Conservation (phyloP, 1,139 yeast genomes). For the Geotrichum fermentans region DNA sequence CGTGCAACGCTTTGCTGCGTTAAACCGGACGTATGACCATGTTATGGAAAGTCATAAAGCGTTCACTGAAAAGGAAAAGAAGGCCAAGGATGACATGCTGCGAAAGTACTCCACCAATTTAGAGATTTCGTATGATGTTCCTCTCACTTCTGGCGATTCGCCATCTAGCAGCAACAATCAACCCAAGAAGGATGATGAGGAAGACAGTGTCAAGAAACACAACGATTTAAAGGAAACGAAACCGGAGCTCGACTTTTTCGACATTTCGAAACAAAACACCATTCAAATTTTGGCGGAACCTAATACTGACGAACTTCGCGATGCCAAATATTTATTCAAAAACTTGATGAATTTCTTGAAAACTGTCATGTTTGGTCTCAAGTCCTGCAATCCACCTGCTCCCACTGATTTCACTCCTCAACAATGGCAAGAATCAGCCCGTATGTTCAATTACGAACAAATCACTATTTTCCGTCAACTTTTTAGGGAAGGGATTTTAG, state of each 20-base stretch:
- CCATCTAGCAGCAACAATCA: neutral
- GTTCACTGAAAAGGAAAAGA: slow-evolving; percentile 23
- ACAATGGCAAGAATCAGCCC: slow-evolving; percentile 85
- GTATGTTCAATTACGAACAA: slow-evolving; percentile 78
- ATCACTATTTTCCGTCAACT: slow-evolving; percentile 68
- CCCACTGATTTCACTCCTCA: slow-evolving; percentile 60
- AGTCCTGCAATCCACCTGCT: slow-evolving; percentile 85
- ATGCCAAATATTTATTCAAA: slow-evolving; percentile 81
- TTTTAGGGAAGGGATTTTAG: slow-evolving; percentile 79
- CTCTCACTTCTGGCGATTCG: slow-evolving; percentile 9
- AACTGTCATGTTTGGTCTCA: slow-evolving; percentile 84
- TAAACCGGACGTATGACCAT: slow-evolving; percentile 66
- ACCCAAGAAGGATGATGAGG: slow-evolving; percentile 19
- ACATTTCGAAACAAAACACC: slow-evolving; percentile 46
- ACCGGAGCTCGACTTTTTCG: slow-evolving; percentile 43
- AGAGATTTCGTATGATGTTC: slow-evolving; percentile 15
- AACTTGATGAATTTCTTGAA: slow-evolving; percentile 86
- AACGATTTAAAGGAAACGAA: slow-evolving; percentile 25
- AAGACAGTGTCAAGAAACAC: slow-evolving; percentile 17
- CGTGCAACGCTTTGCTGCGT: slow-evolving; percentile 71
- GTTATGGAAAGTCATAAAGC: slow-evolving; percentile 56
- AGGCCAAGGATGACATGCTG: slow-evolving; percentile 19
- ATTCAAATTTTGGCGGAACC: slow-evolving; percentile 43
- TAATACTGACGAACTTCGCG: slow-evolving; percentile 67
- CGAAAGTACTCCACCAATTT: slow-evolving; percentile 19